A percentile compares a stretch with the other conserved stretches of the same genome.
Conservation (phyloP, 805 yeast species). For the Candida broadrunensis region DNA sequence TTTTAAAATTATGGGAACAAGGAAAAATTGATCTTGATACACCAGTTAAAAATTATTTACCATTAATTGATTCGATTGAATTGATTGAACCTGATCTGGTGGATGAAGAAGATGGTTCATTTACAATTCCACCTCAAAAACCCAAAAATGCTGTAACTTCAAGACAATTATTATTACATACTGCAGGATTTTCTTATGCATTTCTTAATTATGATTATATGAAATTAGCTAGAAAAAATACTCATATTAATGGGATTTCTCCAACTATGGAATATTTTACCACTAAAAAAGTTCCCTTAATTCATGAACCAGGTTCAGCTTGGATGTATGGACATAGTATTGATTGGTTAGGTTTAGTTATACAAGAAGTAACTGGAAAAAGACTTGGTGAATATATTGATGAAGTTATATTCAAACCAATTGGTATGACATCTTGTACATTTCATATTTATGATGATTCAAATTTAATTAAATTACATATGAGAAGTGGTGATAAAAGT, state of each 20-base stretch:
- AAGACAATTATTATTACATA: conserved; percentile 27
- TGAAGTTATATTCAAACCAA: conserved; percentile 28
- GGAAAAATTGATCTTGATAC: conserved; percentile 30
- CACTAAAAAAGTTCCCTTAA: conserved; percentile 23
- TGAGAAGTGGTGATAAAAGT: conserved; percentile 12
- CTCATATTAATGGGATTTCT: conserved; percentile 13
- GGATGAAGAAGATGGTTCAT: conserved; percentile 21
- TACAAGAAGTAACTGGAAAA: conserved; percentile 31
- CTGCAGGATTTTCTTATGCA: conserved; percentile 35
- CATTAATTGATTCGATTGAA: conserved; percentile 24
- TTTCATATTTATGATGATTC: conserved; percentile 14
- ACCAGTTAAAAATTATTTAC: conserved; percentile 31
- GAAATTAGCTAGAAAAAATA: conserved; percentile 16
- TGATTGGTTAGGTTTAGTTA: conserved; percentile 38
- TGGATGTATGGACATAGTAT: conserved; percentile 36
- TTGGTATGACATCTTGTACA: conserved; percentile 30
- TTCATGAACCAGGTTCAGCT: conserved; percentile 36
- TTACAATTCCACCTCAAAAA: conserved; percentile 15
- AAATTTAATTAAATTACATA: conserved; percentile 14
- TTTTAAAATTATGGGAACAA: conserved; percentile 30
- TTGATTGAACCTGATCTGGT: conserved; percentile 23
- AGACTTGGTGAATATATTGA: conserved; percentile 29
- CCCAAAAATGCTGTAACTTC: conserved; percentile 24
- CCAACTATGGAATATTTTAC: conserved; percentile 23
- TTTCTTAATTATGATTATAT: conserved; percentile 28